Base-by-base conservation (phyloP, 164 flowering plant genomes). In the Dillenia suffruticosa region DNA sequence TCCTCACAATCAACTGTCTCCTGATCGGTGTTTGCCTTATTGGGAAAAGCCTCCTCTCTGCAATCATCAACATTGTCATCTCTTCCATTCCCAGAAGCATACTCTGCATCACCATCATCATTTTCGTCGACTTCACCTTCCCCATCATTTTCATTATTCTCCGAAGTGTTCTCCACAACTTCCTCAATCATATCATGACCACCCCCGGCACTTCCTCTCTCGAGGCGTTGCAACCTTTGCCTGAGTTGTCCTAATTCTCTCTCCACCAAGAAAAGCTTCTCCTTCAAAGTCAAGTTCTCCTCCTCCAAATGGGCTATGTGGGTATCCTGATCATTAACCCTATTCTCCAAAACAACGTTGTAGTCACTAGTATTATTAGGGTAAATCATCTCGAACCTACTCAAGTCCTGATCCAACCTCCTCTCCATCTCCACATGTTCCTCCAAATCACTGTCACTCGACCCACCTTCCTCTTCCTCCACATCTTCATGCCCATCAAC, bases 381-480 rank as follows among this genome's bases (percentile, higher is more conserved):
- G 68, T 85, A 86, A 54, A 88, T 82, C 97, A 93, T 88, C 76
- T 93, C 98, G 56, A 93, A 93, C 63, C 97, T 72, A 66, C 98
- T 93, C 84, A 90, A 76, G 67, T 93, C 98, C 67, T 90, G 97
- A 64, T 93, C 97, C 79, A 93, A 60, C 58, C 98, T 81, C 78
- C 97, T 84, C 77, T 90, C 96, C 61, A 93, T 92, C 80, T 93
- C 98, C 16, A 84, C 84, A 65, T 89, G 96, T 74, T 93, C 98
- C 76, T 93, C 98, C 55, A 90, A 90, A 71, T 90, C 97, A 65
- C 96, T 92, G 71, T 88, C 98, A 63, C 97, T 88, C 9, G 96
- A 90, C 15, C 86, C 95, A 22, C 77, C 86, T 5, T 74, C 85
- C 14, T 87, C 89, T 15, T 88, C 96, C 6, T 83, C 90, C 10